Percentiles rank a stretch among this genome's conserved stretches.
phyloP scores from a whole-genome alignment of 768 basidiomycete genomes.

The Collybia sp. region DNA sequence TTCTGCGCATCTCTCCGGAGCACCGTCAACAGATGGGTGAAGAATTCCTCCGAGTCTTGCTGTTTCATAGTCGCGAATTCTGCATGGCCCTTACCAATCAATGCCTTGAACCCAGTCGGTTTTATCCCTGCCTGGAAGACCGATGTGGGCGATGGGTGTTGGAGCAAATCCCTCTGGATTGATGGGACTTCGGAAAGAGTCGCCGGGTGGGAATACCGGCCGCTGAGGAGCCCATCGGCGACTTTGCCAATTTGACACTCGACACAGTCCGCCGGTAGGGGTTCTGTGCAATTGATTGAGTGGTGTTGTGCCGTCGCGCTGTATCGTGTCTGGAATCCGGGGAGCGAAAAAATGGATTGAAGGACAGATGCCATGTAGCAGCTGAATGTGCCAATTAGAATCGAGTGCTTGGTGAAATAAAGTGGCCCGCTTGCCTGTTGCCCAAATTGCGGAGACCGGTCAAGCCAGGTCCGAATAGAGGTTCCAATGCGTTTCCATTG shows the following conservation, averaged over 20 bases:
- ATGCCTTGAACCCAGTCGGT: constrained; percentile 79
- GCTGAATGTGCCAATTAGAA: constrained; percentile 30
- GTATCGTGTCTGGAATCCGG: constrained; percentile 75
- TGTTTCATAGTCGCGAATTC: constrained; percentile 97
- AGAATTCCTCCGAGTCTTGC: constrained; percentile 95
- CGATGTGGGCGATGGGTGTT: constrained; percentile 31
- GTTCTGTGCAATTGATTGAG: constrained; percentile 53
- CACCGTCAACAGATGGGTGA: constrained; percentile 72
- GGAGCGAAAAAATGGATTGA: constrained; percentile 81
- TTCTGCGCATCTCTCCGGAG: constrained; percentile 65
- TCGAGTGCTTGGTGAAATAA: not conserved
- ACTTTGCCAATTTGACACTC: constrained; percentile 95
- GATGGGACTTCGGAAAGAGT: constrained; percentile 14
- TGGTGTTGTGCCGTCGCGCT: constrained; percentile 38
- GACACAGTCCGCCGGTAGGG: constrained; percentile 79
- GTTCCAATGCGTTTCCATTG: constrained; percentile 82
- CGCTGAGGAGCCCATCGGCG: constrained; percentile 88
- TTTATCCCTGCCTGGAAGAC: constrained; percentile 83
- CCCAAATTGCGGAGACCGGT: constrained; percentile 92
- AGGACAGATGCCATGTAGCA: constrained; percentile 98
- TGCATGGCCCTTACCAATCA: constrained; percentile 88
- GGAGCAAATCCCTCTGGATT: constrained; percentile 4
- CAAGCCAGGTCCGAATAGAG: constrained; percentile 82
- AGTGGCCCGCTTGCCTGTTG: constrained; percentile 48
- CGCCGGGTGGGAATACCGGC: constrained; percentile 77